Conservation (phyloP, 805 yeast genomes). For the Wickerhamiella occidentalis region DNA sequence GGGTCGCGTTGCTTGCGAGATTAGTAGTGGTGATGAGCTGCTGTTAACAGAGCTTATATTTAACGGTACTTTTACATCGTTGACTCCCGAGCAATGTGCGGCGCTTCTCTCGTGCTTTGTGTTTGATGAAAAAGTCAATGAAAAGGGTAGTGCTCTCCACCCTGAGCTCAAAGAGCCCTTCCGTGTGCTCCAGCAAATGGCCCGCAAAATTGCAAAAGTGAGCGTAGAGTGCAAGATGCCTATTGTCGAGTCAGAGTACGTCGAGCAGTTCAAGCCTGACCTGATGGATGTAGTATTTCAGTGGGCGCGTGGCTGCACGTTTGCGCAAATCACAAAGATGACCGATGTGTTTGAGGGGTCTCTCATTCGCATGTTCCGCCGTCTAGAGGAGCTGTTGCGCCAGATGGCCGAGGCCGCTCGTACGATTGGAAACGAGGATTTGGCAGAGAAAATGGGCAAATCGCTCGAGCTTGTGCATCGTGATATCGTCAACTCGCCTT, state of each 20-base stretch:
- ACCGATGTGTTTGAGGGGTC: conserved; percentile 98
- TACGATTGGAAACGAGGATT: conserved; percentile 79
- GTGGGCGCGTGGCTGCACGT: conserved; percentile 94
- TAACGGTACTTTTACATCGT: conserved; percentile 86
- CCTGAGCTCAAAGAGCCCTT: conserved; percentile 90
- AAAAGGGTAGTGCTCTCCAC: conserved; percentile 61
- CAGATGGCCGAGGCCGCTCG: conserved; percentile 87
- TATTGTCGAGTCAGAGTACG: conserved; percentile 80
- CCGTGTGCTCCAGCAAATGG: conserved; percentile 81
- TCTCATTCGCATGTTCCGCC: conserved; percentile 83
- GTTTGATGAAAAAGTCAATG: conserved; percentile 86
- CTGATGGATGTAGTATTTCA: conserved; percentile 93
- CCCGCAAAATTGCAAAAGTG: conserved; percentile 76
- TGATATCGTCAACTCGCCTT: conserved; percentile 93
- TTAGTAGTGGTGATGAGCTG: conserved; percentile 63
- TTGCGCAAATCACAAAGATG: conserved; percentile 96
- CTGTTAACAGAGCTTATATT: conserved; percentile 89
- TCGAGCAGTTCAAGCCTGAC: conserved; percentile 82
- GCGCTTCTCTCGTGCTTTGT: conserved; percentile 88
- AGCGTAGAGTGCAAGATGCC: conserved; percentile 85
- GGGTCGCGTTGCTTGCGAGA: conserved; percentile 96
- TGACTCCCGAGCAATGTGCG: conserved; percentile 83
- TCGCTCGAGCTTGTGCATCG: conserved; percentile 80
- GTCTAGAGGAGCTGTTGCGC: conserved; percentile 84
- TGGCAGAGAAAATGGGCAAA: conserved; percentile 80